A percentile compares a stretch with the other conserved stretches of the same genome.
These are phyloP conservation scores for Arthroderma sp. DNA, from an alignment of 2,329 filamentous ascomycete genomes.

Conservation along the genomic window DNA sequence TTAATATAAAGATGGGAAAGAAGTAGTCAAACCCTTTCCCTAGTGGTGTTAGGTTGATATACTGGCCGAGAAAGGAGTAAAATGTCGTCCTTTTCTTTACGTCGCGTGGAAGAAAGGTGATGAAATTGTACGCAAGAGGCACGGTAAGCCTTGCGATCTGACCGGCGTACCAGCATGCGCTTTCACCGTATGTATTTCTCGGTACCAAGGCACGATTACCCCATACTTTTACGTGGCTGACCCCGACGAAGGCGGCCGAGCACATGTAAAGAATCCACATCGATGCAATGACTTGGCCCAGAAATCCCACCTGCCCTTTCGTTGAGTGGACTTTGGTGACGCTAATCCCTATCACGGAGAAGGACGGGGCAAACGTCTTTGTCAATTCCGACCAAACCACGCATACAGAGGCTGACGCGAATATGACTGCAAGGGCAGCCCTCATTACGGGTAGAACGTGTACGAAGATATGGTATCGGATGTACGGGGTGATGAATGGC, in stretches of 20 bases:
- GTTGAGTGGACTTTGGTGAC: conserved; percentile 56
- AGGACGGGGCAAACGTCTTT: conserved; percentile 62
- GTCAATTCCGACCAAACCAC: conserved; percentile 91
- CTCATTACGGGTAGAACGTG: conserved; percentile 57
- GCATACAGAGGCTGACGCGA: conserved; percentile 62
- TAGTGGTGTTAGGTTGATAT: conserved; percentile 71
- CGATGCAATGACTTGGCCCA: conserved; percentile 70
- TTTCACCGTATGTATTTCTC: conserved; percentile 83
- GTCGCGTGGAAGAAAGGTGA: conserved; percentile 65
- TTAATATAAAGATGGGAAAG: conserved; percentile 75
- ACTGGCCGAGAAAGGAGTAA: conserved; percentile 68
- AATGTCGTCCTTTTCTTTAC: conserved; percentile 71
- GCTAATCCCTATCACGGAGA: conserved; percentile 55
- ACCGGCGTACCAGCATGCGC: conserved; percentile 88
- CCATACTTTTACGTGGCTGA: conserved; percentile 95
- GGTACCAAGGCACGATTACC: conserved; percentile 80
- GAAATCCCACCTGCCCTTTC: conserved; percentile 66
- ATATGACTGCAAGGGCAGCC: conserved; percentile 50
- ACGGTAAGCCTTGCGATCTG: conserved; percentile 88
- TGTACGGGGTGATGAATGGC: conserved; percentile 55
- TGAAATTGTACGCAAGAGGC: conserved; percentile 88
- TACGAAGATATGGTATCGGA: conserved; percentile 65
- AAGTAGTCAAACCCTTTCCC: conserved; percentile 75
- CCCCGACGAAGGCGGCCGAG: conserved; percentile 68
- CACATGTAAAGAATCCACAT: conserved; percentile 96